phyloP scores from a whole-genome alignment of 192 early-diverging fungal genomes.

The Gaertneriomyces sp. region DNA sequence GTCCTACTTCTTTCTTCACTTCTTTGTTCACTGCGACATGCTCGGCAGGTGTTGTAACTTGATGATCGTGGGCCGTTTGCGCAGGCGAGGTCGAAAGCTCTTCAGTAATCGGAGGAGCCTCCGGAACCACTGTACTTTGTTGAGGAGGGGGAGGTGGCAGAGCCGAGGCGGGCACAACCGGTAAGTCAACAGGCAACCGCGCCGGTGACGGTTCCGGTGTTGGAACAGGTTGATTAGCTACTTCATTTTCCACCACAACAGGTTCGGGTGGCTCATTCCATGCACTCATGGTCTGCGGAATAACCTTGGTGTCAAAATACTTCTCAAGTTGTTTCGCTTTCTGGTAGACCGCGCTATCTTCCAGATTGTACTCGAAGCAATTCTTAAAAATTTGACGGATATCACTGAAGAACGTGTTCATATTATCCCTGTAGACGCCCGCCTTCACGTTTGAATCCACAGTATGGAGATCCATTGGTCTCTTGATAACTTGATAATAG shows the following conservation, averaged over 20 bases:
- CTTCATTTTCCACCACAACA: background rate
- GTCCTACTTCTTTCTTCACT: no score
- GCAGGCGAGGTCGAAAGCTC: background rate
- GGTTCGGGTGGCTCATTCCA: background rate
- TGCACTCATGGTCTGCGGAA: slow-evolving; percentile 14
- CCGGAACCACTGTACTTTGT: background rate
- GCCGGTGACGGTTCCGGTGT: background rate
- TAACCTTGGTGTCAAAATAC: slow-evolving; percentile 31
- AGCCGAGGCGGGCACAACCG: background rate
- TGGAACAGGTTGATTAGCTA: background rate
- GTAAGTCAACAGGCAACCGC: background rate
- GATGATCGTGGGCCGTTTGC: background rate
- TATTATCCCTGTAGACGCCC: slow-evolving; percentile 49
- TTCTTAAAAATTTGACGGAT: slow-evolving; percentile 67
- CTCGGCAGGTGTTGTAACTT: background rate
- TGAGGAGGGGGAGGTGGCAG: background rate
- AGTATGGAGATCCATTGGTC: slow-evolving; percentile 74
- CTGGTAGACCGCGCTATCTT: slow-evolving; percentile 35
- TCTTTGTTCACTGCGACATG: background rate
- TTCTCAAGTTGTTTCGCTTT: slow-evolving; percentile 33
- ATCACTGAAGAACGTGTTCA: slow-evolving; percentile 55
- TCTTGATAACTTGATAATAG: slow-evolving; percentile 45
- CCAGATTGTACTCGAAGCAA: slow-evolving; percentile 71
- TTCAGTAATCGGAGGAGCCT: background rate
- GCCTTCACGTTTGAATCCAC: slow-evolving; percentile 52